Evolutionary conservation across 1,284 basidiomycete genomes (phyloP).

Genomic region (Vanrija humicola): DNA sequence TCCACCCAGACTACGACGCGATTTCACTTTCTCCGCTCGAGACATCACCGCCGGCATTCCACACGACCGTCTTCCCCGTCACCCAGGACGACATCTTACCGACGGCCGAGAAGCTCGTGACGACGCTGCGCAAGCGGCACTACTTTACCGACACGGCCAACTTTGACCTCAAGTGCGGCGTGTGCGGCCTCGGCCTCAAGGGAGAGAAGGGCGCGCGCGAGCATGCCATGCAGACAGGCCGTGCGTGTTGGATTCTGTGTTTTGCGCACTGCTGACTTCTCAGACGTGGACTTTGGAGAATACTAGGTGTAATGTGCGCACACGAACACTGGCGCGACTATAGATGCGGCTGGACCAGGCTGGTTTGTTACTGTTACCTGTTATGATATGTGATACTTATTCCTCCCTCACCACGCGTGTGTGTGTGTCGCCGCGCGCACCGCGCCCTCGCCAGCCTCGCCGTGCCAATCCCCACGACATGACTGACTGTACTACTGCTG

Average conservation of each 20-base stretch:
- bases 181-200: constrained; percentile 62
- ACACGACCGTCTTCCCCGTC: constrained; percentile 76
- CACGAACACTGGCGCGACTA: too few species aligned
- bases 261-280: not conserved
- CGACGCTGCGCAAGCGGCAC: constrained; percentile 64
- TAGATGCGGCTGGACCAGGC: too few species aligned
- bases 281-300: constrained; percentile 70
- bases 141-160: constrained; percentile 87
- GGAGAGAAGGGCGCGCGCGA: constrained; percentile 87
- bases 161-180: constrained; percentile 66
- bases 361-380: too few species aligned
- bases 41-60: constrained; percentile 74
- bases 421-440: too few species aligned
- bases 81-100: constrained; percentile 58
- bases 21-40: constrained; percentile 71
- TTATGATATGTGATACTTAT: too few species aligned
- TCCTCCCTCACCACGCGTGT: too few species aligned
- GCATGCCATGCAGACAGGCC: constrained; percentile 81
- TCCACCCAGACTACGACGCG: constrained; percentile 69
- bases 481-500: too few species aligned
- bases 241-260: constrained; percentile 50
- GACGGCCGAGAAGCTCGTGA: constrained; percentile 68
- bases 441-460: too few species aligned
- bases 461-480: too few species aligned
- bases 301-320: constrained; percentile 53